phyloP scores from a whole-genome alignment of 106 monocot genomes.

The Platanthera zijinensis region DNA sequence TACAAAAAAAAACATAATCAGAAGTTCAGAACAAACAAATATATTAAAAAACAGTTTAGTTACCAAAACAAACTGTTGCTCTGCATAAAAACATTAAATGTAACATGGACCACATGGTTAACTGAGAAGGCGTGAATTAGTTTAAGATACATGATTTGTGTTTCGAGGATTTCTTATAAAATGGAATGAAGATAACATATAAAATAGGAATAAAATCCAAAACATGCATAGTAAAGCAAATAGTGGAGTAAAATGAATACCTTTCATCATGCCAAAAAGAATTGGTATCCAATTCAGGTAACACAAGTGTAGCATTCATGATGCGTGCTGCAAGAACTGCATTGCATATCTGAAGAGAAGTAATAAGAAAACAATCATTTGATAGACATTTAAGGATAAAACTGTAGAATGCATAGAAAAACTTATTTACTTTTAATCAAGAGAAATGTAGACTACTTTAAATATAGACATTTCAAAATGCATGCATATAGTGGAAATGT shows the following conservation, averaged over 20 bases:
- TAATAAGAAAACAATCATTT: neutral
- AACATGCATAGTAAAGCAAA: neutral
- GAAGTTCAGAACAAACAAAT: neutral
- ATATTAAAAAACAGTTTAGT: neutral
- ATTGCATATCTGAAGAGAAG: constrained; percentile 78
- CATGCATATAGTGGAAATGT: neutral
- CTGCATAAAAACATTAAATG: neutral
- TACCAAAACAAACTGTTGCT: neutral
- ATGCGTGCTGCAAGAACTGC: constrained; percentile 96
- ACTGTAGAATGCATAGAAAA: neutral
- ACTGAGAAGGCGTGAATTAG: neutral
- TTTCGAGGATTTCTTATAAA: neutral
- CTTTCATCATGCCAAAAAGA: constrained; percentile 96
- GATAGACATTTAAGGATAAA: neutral
- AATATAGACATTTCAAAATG: neutral
- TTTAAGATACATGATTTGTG: neutral
- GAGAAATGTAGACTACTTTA: neutral
- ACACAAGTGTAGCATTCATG: constrained; percentile 96
- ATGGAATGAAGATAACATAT: neutral
- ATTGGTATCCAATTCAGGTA: constrained; percentile 93
- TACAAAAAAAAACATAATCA: neutral
- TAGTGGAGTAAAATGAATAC: constrained; percentile 24
- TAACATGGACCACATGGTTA: neutral
- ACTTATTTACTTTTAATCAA: neutral
- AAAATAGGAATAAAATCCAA: neutral